Base-by-base conservation (phyloP, 495 filamentous ascomycete species). In the Choiromyces venosus region DNA sequence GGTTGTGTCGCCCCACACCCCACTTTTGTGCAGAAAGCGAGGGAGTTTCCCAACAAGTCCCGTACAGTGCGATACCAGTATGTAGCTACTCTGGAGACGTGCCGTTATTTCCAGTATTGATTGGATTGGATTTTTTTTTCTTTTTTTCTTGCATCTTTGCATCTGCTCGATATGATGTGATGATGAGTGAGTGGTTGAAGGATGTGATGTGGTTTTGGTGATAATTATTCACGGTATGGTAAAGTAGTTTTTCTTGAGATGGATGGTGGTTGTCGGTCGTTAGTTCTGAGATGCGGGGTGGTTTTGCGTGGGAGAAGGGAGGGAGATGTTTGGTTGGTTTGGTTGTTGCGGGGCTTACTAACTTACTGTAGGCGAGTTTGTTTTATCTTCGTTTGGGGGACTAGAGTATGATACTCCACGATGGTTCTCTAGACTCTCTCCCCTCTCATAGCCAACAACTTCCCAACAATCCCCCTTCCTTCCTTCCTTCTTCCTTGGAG, bases 81-180 rank as follows among this genome's bases (percentile, higher is more conserved):
- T 25, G n/a, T n/a, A 10, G 46, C 29, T 56, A 56, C n/a, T 29
- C 46, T 56, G 52, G 52, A 10, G 52, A 29, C n/a, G 52, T 56
- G 52, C 52, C n/a, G 56, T 29, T 44, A 36, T 73, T 65, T 33
- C 61, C 21, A 37, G 36, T 52, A 37, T 71, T 70, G 69, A 37
- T 38, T 70, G 70, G 70, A 36, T 25, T 44, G 2, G n/a, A 29
- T 39, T 29, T 46, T 19, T 19, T 68, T 72, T 29, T 72, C 25
- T 18, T 64, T 39, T 39, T 21, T 44, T 21, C 4, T 52, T n/a
- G 0, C 19, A 6, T 8, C 10, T n/a, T 52, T 7, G 9, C 25
- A 16, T 61, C 12, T 33, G 25, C 12, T 61, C 25, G 14, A 2
- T 29, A 29, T 12, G 46, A 56, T 56, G n/a, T 9, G 21, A 44